Evolutionary conservation across 768 basidiomycete species (phyloP).

Genomic region (Obba rivulosa): DNA sequence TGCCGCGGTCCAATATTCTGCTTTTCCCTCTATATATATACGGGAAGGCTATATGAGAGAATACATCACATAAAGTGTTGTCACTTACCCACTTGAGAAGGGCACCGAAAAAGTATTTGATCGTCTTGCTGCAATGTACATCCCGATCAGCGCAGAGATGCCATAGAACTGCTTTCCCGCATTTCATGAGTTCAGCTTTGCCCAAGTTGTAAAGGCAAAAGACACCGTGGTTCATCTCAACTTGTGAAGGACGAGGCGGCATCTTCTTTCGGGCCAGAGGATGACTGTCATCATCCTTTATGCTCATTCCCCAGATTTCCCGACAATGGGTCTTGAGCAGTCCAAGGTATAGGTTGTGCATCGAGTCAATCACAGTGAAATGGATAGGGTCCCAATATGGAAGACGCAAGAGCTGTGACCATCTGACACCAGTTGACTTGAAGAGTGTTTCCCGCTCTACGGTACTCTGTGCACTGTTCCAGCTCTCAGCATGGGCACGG

Average conservation of each 20-base stretch:
- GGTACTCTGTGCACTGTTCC: constrained; percentile 13
- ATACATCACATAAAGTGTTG: too few species aligned
- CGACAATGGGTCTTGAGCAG: constrained; percentile 4
- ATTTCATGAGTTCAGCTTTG: neutral
- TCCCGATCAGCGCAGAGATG: constrained; percentile 8
- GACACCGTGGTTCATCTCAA: neutral
- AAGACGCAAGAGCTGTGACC: constrained; percentile 26
- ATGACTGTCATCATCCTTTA: constrained; percentile 14
- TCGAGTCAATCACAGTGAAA: constrained; percentile 31
- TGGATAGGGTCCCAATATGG: constrained; percentile 34
- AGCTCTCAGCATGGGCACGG: constrained; percentile 11
- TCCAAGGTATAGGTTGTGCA: constrained; percentile 37
- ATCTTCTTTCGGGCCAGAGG: constrained; percentile 1
- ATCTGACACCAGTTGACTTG: constrained; percentile 19
- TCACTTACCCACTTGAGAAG: constrained; percentile 10
- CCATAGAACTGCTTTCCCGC: constrained; percentile 1
- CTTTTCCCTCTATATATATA: too few species aligned
- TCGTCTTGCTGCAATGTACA: constrained; percentile 5
- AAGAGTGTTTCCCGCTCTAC: constrained; percentile 8
- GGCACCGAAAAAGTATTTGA: neutral
- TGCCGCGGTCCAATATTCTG: too few species aligned
- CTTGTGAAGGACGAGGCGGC: neutral
- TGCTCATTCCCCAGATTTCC: constrained; percentile 20
- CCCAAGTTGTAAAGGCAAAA: neutral
- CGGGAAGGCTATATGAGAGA: too few species aligned